phyloP scores from a whole-genome alignment of 305 asterid species.

The Withania somnifera region DNA sequence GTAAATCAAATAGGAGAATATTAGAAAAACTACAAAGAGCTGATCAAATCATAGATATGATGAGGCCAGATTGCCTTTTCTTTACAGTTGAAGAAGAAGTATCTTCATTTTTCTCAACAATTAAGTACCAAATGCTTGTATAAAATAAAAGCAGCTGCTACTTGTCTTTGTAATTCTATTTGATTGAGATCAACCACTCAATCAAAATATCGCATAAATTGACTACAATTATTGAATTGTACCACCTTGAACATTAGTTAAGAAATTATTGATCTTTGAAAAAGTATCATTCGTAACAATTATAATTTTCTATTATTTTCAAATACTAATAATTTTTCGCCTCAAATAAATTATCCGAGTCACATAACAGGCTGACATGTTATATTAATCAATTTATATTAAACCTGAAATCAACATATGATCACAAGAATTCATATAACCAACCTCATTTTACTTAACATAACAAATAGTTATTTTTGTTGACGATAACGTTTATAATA shows the following conservation, averaged over 20 bases:
- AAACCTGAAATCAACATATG: too few species aligned
- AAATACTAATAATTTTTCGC: not conserved
- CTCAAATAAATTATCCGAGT: too few species aligned
- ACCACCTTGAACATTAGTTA: not conserved
- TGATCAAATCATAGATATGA: slow-evolving; percentile 32
- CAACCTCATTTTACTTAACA: not conserved
- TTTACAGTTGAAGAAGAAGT: slow-evolving; percentile 88
- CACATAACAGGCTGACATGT: too few species aligned
- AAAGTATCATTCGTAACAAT: not conserved
- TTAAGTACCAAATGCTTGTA: slow-evolving; percentile 33
- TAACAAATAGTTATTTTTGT: not conserved
- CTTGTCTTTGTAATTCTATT: not conserved
- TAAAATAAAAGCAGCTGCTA: not conserved
- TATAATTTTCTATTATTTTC: not conserved
- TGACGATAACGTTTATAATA: not conserved
- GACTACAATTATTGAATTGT: not conserved
- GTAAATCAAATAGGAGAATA: slow-evolving; percentile 79
- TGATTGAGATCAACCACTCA: not conserved
- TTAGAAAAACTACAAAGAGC: slow-evolving; percentile 58
- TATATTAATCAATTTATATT: not conserved
- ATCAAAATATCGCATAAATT: not conserved
- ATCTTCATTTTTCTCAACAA: slow-evolving; percentile 33
- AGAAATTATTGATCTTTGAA: not conserved
- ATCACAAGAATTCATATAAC: not conserved
- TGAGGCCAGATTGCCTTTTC: slow-evolving; percentile 50